phyloP scores from a whole-genome alignment of 306 rosid genomes.

The Urtica urens region DNA sequence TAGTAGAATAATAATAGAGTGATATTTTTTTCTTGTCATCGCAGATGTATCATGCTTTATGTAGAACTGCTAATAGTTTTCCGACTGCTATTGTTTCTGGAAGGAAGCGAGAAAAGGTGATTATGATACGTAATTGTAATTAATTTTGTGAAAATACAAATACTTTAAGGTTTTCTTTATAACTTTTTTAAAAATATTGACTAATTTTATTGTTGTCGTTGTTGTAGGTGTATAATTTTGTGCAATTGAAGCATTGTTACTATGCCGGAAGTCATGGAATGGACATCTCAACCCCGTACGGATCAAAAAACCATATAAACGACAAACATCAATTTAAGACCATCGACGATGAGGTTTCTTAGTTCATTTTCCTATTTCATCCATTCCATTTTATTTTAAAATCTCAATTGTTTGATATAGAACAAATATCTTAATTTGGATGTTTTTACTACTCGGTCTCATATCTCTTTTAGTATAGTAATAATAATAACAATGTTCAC shows the following conservation, averaged over 20 bases:
- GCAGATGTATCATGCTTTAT: constrained; percentile 42
- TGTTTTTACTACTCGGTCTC: too few relatives aligned
- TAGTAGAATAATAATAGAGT: neutral
- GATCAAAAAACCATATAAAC: constrained; percentile 24
- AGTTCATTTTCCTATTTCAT: too few relatives aligned
- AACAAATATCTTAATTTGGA: too few relatives aligned
- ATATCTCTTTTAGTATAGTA: too few relatives aligned
- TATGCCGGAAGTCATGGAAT: constrained; percentile 78
- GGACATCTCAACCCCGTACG: constrained; percentile 49
- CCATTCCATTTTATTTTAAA: too few relatives aligned
- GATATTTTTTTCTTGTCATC: neutral
- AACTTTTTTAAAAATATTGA: neutral
- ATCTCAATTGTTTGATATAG: too few relatives aligned
- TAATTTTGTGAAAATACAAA: neutral
- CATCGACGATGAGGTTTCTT: constrained; percentile 34
- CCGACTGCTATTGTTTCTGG: constrained; percentile 51
- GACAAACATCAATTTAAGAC: constrained; percentile 25
- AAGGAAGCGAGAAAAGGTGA: constrained; percentile 41
- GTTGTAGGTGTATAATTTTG: constrained; percentile 40
- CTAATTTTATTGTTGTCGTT: neutral
- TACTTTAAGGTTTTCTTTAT: neutral
- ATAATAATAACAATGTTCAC: too few relatives aligned
- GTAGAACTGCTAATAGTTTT: constrained; percentile 28
- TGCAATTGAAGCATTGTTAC: constrained; percentile 28
- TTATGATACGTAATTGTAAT: neutral